A percentile compares a stretch with the other conserved stretches of the same genome.
These are phyloP conservation scores for Boletus pseudo-olivaceus DNA, from an alignment of 768 basidiomycete genomes.

Conservation along the genomic window DNA sequence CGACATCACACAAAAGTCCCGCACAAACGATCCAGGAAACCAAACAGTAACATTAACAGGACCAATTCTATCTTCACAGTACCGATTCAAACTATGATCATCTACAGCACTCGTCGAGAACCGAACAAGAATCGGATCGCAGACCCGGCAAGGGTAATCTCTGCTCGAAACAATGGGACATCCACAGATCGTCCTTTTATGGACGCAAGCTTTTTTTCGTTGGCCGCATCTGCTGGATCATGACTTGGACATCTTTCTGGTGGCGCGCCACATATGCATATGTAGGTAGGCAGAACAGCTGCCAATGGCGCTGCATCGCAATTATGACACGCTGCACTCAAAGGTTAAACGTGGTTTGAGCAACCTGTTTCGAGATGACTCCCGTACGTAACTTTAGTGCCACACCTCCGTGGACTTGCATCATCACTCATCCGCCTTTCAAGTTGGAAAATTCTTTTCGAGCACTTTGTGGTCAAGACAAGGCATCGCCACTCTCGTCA, in stretches of 20 bases:
- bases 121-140: conserved; percentile 3
- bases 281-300: not conserved
- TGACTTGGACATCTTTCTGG: conserved; percentile 6
- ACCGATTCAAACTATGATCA: not conserved
- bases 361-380: conserved; percentile 5
- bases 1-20: not conserved
- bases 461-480: conserved; percentile 8
- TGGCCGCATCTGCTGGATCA: not conserved
- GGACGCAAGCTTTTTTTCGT: not conserved
- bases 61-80: not conserved
- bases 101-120: conserved; percentile 8
- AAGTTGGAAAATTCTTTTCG: not conserved
- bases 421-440: not conserved
- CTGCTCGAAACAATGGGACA: not conserved
- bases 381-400: conserved; percentile 21
- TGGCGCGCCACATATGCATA: conserved; percentile 12
- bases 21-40: not conserved
- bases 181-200: conserved; percentile 7
- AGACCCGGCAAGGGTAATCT: conserved; percentile 5
- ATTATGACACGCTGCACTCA: conserved; percentile 7
- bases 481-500: conserved; percentile 16
- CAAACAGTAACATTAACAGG: not conserved
- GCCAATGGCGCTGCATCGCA: not conserved
- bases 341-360: not conserved
- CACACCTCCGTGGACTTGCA: conserved; percentile 16